Conservation (phyloP, 1,139 yeast species). For the Yamadazyma blattariae region DNA sequence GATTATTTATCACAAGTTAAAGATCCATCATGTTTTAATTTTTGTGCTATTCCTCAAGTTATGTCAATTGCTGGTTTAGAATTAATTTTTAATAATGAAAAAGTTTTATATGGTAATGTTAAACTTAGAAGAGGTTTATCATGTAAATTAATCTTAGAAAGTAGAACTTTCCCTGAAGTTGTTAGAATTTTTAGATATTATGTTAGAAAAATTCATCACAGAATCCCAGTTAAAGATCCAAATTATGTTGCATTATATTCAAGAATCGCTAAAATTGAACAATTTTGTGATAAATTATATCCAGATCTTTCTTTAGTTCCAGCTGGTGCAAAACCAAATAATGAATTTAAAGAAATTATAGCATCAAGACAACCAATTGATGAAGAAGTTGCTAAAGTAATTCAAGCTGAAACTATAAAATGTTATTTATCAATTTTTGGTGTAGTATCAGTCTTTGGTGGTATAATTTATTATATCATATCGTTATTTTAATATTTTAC, state of each 20-base stretch:
- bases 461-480: conserved; percentile 1
- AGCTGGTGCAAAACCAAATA: conserved; percentile 24
- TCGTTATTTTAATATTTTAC: neutral
- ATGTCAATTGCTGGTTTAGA: conserved; percentile 97
- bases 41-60: conserved; percentile 97
- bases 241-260: conserved; percentile 82
- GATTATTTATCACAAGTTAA: conserved; percentile 71
- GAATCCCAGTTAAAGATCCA: conserved; percentile 78
- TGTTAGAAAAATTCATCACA: conserved; percentile 72
- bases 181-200: conserved; percentile 72
- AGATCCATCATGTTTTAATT: conserved; percentile 82
- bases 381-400: conserved; percentile 21
- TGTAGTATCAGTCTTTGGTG: conserved; percentile 2
- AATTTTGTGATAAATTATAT: conserved; percentile 72
- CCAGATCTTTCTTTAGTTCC: conserved; percentile 43
- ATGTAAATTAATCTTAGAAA: conserved; percentile 66
- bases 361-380: conserved; percentile 22
- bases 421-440: conserved; percentile 18
- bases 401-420: conserved; percentile 27
- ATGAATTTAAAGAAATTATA: conserved; percentile 24
- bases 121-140: conserved; percentile 95
- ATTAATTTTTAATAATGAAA: conserved; percentile 76
- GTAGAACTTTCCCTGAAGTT: conserved; percentile 76
- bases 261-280: conserved; percentile 84
- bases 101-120: conserved; percentile 66